Percentiles rank a stretch among this genome's conserved stretches.
Evolutionary conservation across 192 early-diverging fungal species (phyloP).

Genomic region (Backusella macrospora): DNA sequence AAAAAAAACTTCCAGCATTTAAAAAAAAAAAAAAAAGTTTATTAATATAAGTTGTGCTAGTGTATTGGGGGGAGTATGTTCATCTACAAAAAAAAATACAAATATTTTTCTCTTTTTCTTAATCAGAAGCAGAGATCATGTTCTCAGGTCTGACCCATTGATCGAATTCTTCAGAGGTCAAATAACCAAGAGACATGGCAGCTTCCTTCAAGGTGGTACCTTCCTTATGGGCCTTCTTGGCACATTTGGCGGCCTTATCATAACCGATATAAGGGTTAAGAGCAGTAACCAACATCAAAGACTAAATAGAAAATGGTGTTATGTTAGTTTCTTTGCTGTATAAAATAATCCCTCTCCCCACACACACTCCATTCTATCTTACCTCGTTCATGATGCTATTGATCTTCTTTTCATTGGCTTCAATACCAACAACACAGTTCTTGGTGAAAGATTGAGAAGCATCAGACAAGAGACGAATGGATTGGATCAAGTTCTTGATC

Average conservation of each 20-base stretch:
- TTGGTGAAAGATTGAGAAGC: constrained; percentile 90
- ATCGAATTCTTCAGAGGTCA: constrained; percentile 92
- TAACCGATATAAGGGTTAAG: constrained; percentile 96
- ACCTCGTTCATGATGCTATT: constrained; percentile 75
- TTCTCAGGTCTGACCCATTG: constrained; percentile 93
- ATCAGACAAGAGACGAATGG: constrained; percentile 85
- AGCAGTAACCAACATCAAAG: constrained; percentile 98
- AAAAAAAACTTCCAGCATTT: no score
- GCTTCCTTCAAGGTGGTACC: constrained; percentile 88
- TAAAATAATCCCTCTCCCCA: not conserved
- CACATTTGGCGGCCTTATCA: constrained; percentile 89
- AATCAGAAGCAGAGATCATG: constrained; percentile 58
- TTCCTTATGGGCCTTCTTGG: constrained; percentile 64
- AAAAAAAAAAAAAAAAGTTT: no score
- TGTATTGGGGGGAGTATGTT: not conserved
- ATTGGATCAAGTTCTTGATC: constrained; percentile 97
- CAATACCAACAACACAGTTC: constrained; percentile 95
- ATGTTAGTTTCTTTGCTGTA: not conserved
- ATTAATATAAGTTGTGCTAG: constrained; percentile 10
- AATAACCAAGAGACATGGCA: constrained; percentile 82
- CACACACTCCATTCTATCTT: not conserved
- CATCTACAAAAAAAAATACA: not conserved
- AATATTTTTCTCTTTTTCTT: not conserved
- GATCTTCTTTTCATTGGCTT: constrained; percentile 93
- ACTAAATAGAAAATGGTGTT: constrained; percentile 30